phyloP scores from a whole-genome alignment of 148 eudicot genomes.

The Rhododendron vialii region DNA sequence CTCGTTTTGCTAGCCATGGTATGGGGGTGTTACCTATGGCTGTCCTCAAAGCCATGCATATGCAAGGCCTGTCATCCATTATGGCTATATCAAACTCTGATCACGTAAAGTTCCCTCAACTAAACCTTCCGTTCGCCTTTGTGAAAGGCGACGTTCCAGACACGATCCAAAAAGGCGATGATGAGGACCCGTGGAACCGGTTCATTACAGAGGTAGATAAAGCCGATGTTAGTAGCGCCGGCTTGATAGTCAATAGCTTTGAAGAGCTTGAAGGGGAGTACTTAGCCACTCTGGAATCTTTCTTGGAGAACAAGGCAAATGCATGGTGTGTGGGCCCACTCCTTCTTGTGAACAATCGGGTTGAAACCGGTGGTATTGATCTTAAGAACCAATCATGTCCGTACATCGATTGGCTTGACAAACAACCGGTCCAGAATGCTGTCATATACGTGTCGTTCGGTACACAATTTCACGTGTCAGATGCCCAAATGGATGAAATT shows the following conservation, averaged over 20 bases:
- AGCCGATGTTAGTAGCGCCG: background rate
- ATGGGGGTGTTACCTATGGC: background rate
- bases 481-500: background rate
- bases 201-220: background rate
- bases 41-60: background rate
- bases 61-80: background rate
- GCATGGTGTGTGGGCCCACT: conserved; percentile 4
- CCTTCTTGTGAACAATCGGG: background rate
- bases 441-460: background rate
- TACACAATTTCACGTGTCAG: background rate
- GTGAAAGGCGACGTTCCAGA: background rate
- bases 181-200: background rate
- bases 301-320: background rate
- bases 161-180: background rate
- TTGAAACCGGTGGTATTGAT: background rate
- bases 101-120: background rate
- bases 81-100: background rate
- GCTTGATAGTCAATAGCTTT: background rate
- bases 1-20: background rate
- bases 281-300: background rate
- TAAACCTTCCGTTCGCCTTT: background rate
- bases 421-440: background rate
- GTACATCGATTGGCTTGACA: background rate
- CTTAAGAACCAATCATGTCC: background rate
- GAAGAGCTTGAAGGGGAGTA: conserved; percentile 4